Conservation (phyloP, 1,284 basidiomycete species). For the Leccinum fuscescens region DNA sequence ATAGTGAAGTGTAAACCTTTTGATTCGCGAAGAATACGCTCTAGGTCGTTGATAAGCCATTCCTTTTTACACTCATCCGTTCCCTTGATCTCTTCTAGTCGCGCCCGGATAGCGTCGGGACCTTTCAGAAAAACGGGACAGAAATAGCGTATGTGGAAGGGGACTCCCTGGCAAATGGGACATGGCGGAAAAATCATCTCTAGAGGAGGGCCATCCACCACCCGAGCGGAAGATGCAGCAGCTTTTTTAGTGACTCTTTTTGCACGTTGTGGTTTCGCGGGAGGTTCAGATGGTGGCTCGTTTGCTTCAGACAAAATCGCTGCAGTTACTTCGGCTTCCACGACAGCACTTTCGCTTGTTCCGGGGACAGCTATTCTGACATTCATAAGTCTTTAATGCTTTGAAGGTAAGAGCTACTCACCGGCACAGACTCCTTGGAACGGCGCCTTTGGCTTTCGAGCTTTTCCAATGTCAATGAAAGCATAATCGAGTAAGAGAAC, state of each 20-base stretch:
- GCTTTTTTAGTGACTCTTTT: conserved; percentile 13
- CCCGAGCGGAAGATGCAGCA: background rate
- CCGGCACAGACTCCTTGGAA: conserved; percentile 17
- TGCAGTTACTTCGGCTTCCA: conserved; percentile 22
- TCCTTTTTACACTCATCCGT: conserved; percentile 24
- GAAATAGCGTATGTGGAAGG: conserved; percentile 38
- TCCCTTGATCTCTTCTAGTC: conserved; percentile 38
- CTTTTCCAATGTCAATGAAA: conserved; percentile 18
- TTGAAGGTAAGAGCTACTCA: conserved; percentile 17
- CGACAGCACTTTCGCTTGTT: conserved; percentile 21
- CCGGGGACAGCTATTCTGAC: conserved; percentile 27
- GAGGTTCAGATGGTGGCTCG: conserved; percentile 8
- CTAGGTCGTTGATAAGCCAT: conserved; percentile 38
- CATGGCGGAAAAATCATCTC: conserved; percentile 28
- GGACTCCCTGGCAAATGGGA: conserved; percentile 39
- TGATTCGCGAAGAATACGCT: conserved; percentile 24
- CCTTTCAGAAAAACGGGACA: conserved; percentile 45
- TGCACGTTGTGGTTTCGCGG: conserved; percentile 9
- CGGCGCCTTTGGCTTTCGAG: background rate
- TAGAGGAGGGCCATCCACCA: background rate
- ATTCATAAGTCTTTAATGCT: conserved; percentile 19
- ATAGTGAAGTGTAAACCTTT: conserved; percentile 17
- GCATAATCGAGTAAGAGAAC: background rate
- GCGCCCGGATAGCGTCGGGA: conserved; percentile 37
- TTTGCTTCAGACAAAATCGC: conserved; percentile 19